Percentiles rank a stretch among this genome's conserved stretches.
These are phyloP conservation scores for Penicillium paneum DNA, from an alignment of 2,329 filamentous ascomycete genomes.

Conservation along the genomic window DNA sequence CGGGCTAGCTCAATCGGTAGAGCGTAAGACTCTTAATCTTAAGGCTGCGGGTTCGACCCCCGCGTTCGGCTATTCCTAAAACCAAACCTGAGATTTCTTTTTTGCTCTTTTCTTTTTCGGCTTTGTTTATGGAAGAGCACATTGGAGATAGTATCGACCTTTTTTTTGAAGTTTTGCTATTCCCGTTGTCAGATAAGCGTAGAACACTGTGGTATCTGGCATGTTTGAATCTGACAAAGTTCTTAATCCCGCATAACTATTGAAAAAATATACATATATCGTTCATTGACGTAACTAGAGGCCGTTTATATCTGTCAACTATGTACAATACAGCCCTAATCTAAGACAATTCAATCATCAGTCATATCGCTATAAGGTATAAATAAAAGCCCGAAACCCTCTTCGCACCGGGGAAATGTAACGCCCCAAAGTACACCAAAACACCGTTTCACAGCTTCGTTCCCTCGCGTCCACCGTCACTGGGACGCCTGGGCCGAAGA, in stretches of 20 bases:
- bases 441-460: slow-evolving; percentile 32
- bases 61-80: slow-evolving; percentile 39
- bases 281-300: neutral
- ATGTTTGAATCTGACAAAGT: neutral
- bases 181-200: no score
- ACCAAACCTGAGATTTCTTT: slow-evolving; percentile 20
- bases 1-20: slow-evolving; percentile 51
- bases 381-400: neutral
- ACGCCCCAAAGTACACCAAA: neutral
- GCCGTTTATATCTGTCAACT: neutral
- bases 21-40: slow-evolving; percentile 50
- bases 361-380: neutral
- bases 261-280: neutral
- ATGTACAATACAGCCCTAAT: neutral
- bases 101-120: neutral
- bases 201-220: no score
- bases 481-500: slow-evolving; percentile 35
- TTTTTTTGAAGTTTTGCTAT: neutral
- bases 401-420: neutral
- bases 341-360: neutral
- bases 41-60: slow-evolving; percentile 46
- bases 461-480: slow-evolving; percentile 42
- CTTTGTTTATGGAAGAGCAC: no score
- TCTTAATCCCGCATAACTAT: neutral
- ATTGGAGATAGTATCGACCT: no score